phyloP scores from a whole-genome alignment of 2,329 filamentous ascomycete genomes.

The Achaetomium macrosporum region DNA sequence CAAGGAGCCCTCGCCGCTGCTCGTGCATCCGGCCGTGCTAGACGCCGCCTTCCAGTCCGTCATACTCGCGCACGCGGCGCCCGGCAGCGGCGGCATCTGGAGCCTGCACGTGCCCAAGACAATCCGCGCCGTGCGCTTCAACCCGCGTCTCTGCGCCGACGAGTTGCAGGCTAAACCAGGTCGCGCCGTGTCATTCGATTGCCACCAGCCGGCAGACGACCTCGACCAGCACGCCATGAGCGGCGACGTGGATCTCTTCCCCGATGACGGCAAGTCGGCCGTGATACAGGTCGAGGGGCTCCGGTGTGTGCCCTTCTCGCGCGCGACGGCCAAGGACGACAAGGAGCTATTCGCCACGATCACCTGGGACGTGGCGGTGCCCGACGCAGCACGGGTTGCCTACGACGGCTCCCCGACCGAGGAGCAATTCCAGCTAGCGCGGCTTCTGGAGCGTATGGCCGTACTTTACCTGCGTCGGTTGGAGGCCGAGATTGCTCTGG shows the following conservation, averaged over 20 bases:
- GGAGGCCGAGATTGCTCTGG: not conserved
- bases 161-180: too few relatives aligned
- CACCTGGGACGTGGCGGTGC: conserved; percentile 1
- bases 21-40: conserved; percentile 32
- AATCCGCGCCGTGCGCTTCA: conserved; percentile 21
- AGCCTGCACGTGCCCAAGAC: conserved; percentile 28
- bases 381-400: not conserved
- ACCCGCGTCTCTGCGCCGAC: conserved; percentile 1
- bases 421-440: not conserved
- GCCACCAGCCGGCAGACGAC: too few relatives aligned
- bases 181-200: too few relatives aligned
- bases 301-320: conserved; percentile 19
- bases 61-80: conserved; percentile 29
- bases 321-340: conserved; percentile 19
- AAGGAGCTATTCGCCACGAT: conserved; percentile 17
- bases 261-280: conserved; percentile 1
- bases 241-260: not conserved
- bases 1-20: conserved; percentile 4
- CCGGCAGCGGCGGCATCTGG: conserved; percentile 31
- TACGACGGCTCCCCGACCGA: not conserved
- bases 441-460: not conserved
- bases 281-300: conserved; percentile 21
- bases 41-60: conserved; percentile 34
- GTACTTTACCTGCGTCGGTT: conserved; percentile 7
- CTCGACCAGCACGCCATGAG: too few relatives aligned